phyloP scores from a whole-genome alignment of 257 asterid species.

The Lithospermum erythrorhizon region DNA sequence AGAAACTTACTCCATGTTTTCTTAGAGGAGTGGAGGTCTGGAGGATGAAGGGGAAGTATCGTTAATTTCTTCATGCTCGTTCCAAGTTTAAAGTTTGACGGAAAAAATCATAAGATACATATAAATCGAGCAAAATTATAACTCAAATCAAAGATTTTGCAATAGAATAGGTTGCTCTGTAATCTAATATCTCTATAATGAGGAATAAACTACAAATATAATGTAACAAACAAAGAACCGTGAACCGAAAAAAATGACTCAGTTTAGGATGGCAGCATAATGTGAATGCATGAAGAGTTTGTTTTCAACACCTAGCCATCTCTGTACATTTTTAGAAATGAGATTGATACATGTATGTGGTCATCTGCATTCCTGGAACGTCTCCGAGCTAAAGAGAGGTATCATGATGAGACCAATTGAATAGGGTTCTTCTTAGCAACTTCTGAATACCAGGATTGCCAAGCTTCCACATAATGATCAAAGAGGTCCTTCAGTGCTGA shows the following conservation, averaged over 20 bases:
- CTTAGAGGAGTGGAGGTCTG: no score
- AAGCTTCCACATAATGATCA: conserved; percentile 78
- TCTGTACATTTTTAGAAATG: conserved; percentile 6
- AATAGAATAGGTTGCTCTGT: background rate
- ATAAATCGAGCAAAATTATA: no score
- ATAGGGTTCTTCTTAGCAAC: conserved; percentile 67
- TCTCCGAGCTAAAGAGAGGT: conserved; percentile 1
- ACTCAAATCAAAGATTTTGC: no score
- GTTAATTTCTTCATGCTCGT: no score
- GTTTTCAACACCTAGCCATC: conserved; percentile 26
- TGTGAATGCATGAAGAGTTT: conserved; percentile 29
- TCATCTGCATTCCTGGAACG: conserved; percentile 1
- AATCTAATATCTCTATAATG: background rate
- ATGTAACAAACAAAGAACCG: background rate
- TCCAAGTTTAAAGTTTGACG: no score
- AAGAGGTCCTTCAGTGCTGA: conserved; percentile 85
- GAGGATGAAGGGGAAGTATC: no score
- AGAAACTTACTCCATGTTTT: no score
- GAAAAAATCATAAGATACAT: no score
- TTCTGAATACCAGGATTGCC: conserved; percentile 91
- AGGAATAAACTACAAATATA: background rate
- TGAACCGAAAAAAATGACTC: background rate
- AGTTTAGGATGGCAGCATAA: background rate
- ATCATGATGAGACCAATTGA: conserved; percentile 27
- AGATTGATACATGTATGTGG: background rate